Evolutionary conservation across 257 asterid genomes (phyloP).

Genomic region (Mentha longifolia): DNA sequence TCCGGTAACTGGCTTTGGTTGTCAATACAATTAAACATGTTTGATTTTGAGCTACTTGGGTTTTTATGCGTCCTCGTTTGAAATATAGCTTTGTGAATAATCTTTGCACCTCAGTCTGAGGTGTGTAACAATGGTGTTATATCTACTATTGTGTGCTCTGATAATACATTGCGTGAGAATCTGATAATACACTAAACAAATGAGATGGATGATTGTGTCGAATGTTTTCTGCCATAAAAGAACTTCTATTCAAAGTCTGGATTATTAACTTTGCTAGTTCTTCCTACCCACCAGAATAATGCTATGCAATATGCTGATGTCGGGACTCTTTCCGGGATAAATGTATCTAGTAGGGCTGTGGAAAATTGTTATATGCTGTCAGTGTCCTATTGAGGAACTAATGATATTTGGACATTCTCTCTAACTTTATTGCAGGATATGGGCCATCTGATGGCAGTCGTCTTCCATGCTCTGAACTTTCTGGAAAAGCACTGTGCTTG

Average conservation of each 20-base stretch:
- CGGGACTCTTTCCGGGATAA: neutral
- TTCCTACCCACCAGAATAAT: neutral
- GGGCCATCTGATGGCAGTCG: constrained; percentile 62
- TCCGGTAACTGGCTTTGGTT: neutral
- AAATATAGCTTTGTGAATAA: neutral
- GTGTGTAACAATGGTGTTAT: constrained; percentile 8
- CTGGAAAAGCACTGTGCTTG: constrained; percentile 58
- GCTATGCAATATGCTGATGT: neutral
- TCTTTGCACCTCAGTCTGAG: neutral
- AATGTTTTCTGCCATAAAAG: neutral
- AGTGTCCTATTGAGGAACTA: neutral
- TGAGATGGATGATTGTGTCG: neutral
- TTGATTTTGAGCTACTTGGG: neutral
- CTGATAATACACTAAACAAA: neutral
- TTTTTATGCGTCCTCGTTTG: neutral
- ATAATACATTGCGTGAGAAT: constrained; percentile 10
- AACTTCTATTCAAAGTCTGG: neutral
- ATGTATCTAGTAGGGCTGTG: neutral
- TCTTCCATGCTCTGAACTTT: constrained; percentile 61
- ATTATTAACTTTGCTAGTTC: neutral
- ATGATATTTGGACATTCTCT: constrained; percentile 15
- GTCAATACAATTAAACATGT: neutral
- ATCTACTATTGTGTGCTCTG: neutral
- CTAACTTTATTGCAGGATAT: constrained; percentile 53
- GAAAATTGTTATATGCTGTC: constrained; percentile 6